These are phyloP conservation scores for Salix exigua DNA, from an alignment of 345 rosid species.

Conservation along the genomic window DNA sequence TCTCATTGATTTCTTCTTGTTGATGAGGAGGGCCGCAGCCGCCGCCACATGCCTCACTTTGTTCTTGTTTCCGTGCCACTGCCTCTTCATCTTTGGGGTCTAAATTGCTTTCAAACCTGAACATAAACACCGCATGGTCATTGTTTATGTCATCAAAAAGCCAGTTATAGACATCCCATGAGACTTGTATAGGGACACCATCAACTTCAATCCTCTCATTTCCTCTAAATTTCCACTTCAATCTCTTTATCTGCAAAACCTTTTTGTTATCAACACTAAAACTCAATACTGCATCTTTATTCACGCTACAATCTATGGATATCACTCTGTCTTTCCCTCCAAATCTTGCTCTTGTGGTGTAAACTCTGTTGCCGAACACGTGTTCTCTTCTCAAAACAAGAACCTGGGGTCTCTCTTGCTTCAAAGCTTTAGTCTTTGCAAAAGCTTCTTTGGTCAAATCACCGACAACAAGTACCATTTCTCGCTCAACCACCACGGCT, in stretches of 20 bases:
- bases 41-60: background rate
- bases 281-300: constrained; percentile 57
- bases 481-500: constrained; percentile 67
- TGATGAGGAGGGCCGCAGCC: background rate
- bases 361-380: constrained; percentile 60
- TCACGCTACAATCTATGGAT: constrained; percentile 56
- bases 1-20: background rate
- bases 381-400: constrained; percentile 77
- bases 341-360: constrained; percentile 58
- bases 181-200: constrained; percentile 65
- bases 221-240: constrained; percentile 94
- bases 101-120: constrained; percentile 57
- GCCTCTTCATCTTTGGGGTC: constrained; percentile 22
- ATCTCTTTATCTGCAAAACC: constrained; percentile 65
- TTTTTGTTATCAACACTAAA: constrained; percentile 51
- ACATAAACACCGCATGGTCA: constrained; percentile 76
- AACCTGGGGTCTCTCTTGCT: constrained; percentile 38
- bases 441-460: constrained; percentile 60
- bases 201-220: constrained; percentile 74
- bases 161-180: constrained; percentile 98
- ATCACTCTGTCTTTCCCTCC: constrained; percentile 71
- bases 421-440: constrained; percentile 43
- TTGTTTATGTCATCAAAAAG: constrained; percentile 49
- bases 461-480: constrained; percentile 67
- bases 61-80: constrained; percentile 12